These are phyloP conservation scores for Patellifolia procumbens DNA, from an alignment of 179 eudicot genomes.

Conservation along the genomic window DNA sequence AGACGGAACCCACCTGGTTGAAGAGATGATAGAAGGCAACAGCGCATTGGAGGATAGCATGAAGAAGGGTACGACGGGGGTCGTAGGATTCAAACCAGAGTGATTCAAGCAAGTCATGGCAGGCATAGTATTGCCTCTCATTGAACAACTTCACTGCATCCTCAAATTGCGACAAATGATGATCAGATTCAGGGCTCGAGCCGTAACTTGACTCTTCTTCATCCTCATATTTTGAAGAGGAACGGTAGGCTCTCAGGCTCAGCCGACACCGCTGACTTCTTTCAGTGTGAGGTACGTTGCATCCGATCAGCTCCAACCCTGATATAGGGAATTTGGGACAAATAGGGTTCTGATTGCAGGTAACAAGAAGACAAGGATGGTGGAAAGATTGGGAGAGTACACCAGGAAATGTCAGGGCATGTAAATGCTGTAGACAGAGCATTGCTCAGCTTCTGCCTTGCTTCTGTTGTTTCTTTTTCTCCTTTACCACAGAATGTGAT, in stretches of 20 bases:
- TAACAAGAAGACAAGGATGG: background rate
- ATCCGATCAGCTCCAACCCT: slow-evolving; percentile 8
- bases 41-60: slow-evolving; percentile 75
- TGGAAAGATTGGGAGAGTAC: background rate
- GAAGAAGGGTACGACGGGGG: slow-evolving; percentile 63
- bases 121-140: slow-evolving; percentile 64
- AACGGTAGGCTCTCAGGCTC: slow-evolving; percentile 17
- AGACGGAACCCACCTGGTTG: slow-evolving; percentile 51
- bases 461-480: background rate
- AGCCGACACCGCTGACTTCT: background rate
- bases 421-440: slow-evolving; percentile 20
- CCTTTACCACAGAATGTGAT: slow-evolving; percentile 21
- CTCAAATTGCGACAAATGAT: slow-evolving; percentile 35
- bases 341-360: background rate
- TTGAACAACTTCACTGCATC: slow-evolving; percentile 71
- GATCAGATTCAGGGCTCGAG: slow-evolving; percentile 4
- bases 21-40: slow-evolving; percentile 94
- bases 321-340: background rate
- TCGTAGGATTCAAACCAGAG: slow-evolving; percentile 70
- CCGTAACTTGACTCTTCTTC: slow-evolving; percentile 33
- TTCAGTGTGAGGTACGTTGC: too few relatives aligned
- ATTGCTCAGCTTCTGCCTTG: slow-evolving; percentile 4
- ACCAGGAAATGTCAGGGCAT: background rate
- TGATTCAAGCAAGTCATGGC: slow-evolving; percentile 75
- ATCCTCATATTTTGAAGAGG: slow-evolving; percentile 12